Evolutionary conservation across 1,284 basidiomycete species (phyloP).

Genomic region (Cutaneotrichosporon sp.): DNA sequence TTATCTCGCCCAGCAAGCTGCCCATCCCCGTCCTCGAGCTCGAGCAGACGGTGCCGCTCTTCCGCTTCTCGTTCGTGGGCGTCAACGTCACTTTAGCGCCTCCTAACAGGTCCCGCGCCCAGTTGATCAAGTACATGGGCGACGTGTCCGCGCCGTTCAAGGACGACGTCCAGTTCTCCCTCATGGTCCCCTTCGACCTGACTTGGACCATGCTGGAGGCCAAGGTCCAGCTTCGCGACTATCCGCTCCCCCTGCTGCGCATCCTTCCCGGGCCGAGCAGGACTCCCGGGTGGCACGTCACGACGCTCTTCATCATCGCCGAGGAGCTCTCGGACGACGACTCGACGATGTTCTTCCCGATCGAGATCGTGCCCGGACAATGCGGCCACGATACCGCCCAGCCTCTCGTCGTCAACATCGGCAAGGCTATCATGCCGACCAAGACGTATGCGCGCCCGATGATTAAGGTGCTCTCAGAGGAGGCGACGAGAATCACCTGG

Average conservation of each 20-base stretch:
- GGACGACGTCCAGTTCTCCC: slow-evolving; percentile 68
- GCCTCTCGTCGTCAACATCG: slow-evolving; percentile 68
- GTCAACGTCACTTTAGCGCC: slow-evolving; percentile 63
- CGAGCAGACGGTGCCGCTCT: slow-evolving; percentile 66
- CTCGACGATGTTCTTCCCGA: slow-evolving; percentile 73
- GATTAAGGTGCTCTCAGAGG: slow-evolving; percentile 66
- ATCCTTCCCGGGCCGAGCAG: slow-evolving; percentile 45
- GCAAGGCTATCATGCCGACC: slow-evolving; percentile 93
- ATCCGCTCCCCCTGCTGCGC: slow-evolving; percentile 59
- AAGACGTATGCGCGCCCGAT: slow-evolving; percentile 84
- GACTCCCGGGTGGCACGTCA: slow-evolving; percentile 52
- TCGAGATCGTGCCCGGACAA: slow-evolving; percentile 62
- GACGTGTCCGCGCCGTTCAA: slow-evolving; percentile 60
- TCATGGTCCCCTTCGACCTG: slow-evolving; percentile 82
- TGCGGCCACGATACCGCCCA: slow-evolving; percentile 61
- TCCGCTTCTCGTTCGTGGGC: slow-evolving; percentile 67
- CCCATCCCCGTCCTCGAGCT: slow-evolving; percentile 57
- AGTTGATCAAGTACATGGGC: slow-evolving; percentile 60
- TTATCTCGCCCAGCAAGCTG: slow-evolving; percentile 41
- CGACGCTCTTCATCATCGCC: slow-evolving; percentile 80
- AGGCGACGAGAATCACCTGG: slow-evolving; percentile 80
- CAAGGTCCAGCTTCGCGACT: slow-evolving; percentile 72
- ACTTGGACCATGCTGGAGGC: slow-evolving; percentile 68
- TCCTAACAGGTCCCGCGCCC: slow-evolving; percentile 57
- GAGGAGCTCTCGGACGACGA: slow-evolving; percentile 74